Percentiles rank a stretch among this genome's conserved stretches.
phyloP scores from a whole-genome alignment of 2,329 filamentous ascomycete genomes.

The Apiospora kogelbergensis region DNA sequence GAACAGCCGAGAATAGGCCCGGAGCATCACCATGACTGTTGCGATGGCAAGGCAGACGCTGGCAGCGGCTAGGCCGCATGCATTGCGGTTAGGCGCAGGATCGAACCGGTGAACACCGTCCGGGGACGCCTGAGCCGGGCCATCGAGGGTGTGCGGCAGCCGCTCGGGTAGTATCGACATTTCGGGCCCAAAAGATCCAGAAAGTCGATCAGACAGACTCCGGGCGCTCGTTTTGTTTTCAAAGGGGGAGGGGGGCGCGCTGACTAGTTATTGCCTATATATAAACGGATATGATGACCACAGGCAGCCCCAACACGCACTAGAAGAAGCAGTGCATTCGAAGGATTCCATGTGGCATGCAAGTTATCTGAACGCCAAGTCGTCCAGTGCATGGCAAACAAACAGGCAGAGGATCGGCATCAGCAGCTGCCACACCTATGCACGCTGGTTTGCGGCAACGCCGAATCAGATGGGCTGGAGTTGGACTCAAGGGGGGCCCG shows the following conservation, averaged over 20 bases:
- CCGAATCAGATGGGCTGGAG: neutral
- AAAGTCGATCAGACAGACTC: neutral
- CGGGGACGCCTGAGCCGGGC: neutral
- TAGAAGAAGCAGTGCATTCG: neutral
- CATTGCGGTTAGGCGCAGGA: neutral
- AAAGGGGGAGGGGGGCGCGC: neutral
- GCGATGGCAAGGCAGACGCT: neutral
- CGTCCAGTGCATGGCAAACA: neutral
- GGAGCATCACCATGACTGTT: neutral
- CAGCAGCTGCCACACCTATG: neutral
- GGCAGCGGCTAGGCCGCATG: neutral
- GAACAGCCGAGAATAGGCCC: neutral
- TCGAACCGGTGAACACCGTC: neutral
- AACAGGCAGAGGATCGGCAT: neutral
- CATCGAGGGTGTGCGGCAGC: neutral
- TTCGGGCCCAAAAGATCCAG: neutral
- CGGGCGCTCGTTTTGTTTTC: neutral
- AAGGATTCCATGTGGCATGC: neutral
- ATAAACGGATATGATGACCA: neutral
- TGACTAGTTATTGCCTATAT: neutral
- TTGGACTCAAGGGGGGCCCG: neutral
- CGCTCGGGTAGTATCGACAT: neutral
- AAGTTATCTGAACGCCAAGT: neutral
- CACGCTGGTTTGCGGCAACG: neutral
- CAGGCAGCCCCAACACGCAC: neutral